phyloP scores from a whole-genome alignment of 2,329 filamentous ascomycete genomes.

The Talaromyces islandicus region DNA sequence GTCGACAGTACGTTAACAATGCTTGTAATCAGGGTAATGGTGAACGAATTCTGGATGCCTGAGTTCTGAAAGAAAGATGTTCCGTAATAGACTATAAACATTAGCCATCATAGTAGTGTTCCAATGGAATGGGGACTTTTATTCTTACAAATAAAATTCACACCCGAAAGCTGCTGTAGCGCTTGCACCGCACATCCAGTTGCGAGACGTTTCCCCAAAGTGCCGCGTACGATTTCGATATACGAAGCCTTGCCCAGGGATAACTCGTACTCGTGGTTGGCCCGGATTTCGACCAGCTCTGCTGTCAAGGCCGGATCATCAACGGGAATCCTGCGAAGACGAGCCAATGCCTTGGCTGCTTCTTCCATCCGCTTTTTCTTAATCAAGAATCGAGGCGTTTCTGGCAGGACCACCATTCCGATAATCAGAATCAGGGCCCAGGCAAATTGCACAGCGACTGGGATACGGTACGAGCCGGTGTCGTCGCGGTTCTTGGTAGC shows the following conservation, averaged over 20 bases:
- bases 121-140: neutral
- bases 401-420: conserved; percentile 66
- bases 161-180: conserved; percentile 36
- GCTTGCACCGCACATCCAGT: conserved; percentile 35
- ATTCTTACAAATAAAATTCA: conserved; percentile 38
- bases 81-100: conserved; percentile 29
- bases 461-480: conserved; percentile 66
- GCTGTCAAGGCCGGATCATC: conserved; percentile 60
- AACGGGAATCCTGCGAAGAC: conserved; percentile 53
- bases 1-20: conserved; percentile 45
- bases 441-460: conserved; percentile 66
- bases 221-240: conserved; percentile 27
- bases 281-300: conserved; percentile 76
- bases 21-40: conserved; percentile 43
- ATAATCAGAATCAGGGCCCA: conserved; percentile 68
- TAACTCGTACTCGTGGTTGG: conserved; percentile 81
- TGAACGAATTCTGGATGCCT: conserved; percentile 39
- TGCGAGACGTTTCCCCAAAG: conserved; percentile 30
- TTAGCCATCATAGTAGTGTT: neutral
- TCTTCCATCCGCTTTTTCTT: conserved; percentile 56
- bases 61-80: conserved; percentile 36
- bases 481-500: conserved; percentile 55
- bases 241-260: conserved; percentile 30
- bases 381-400: conserved; percentile 69
- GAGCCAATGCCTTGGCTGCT: conserved; percentile 57